Percentiles rank a stretch among this genome's conserved stretches.
Conservation (phyloP, 106 monocot species). For the Acorus gramineus region DNA sequence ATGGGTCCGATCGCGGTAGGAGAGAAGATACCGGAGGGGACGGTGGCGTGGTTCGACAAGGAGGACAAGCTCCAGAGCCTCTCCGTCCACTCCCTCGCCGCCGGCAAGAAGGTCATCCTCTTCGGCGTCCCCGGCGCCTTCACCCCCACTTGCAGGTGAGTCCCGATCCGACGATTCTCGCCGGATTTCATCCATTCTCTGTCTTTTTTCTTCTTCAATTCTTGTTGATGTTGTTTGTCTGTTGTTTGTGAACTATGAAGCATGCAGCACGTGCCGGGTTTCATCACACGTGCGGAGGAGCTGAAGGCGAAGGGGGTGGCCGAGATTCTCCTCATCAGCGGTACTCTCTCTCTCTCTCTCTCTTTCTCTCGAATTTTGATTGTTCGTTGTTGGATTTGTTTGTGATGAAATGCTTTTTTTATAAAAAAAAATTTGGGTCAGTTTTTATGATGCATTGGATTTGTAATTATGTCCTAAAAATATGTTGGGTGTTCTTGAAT, state of each 20-base stretch:
- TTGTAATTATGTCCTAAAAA: too few species aligned
- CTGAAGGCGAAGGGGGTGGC: slow-evolving; percentile 87
- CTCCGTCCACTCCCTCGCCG: slow-evolving; percentile 67
- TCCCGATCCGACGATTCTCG: neutral
- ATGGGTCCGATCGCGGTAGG: slow-evolving; percentile 92
- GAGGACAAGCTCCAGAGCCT: slow-evolving; percentile 56
- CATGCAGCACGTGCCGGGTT: slow-evolving; percentile 87
- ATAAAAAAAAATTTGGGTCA: too few species aligned
- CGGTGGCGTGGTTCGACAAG: slow-evolving; percentile 71
- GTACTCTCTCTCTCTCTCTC: slow-evolving; percentile 22
- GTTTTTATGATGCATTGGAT: too few species aligned
- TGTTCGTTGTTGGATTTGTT: too few species aligned
- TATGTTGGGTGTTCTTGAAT: too few species aligned
- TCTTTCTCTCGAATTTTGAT: slow-evolving; percentile 1
- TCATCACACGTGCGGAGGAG: slow-evolving; percentile 57
- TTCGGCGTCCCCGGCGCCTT: slow-evolving; percentile 96
- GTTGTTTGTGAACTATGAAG: slow-evolving; percentile 17
- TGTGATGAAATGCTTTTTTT: too few species aligned
- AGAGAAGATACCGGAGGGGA: slow-evolving; percentile 69
- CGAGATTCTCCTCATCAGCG: slow-evolving; percentile 81
- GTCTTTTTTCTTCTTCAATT: neutral
- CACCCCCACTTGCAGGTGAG: slow-evolving; percentile 94
- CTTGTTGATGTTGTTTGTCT: neutral
- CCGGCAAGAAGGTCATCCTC: slow-evolving; percentile 90
- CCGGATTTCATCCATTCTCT: neutral